Conservation (phyloP, 73 alveolate species). For the Effrenium voratum region DNA sequence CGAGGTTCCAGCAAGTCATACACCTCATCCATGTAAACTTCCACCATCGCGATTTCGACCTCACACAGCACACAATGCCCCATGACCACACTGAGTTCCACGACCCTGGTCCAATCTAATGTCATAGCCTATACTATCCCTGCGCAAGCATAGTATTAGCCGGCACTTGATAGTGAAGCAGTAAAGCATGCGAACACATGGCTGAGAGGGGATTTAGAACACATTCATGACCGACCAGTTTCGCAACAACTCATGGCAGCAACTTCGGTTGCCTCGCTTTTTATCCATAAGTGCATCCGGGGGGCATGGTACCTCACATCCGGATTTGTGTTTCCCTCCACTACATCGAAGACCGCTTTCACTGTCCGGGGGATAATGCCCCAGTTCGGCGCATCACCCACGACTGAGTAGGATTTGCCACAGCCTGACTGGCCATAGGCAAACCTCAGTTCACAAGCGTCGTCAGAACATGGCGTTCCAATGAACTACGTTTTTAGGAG, state of each 20-base stretch:
- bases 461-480: no score
- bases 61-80: conserved; percentile 23
- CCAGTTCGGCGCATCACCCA: conserved; percentile 79
- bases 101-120: no score
- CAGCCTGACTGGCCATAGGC: conserved; percentile 98
- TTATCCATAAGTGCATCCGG: conserved; percentile 85
- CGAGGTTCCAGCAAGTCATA: conserved; percentile 96
- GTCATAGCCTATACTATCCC: no score
- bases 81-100: no score
- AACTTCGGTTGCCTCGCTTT: background rate
- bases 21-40: conserved; percentile 97
- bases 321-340: conserved; percentile 37
- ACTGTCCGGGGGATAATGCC: conserved; percentile 92
- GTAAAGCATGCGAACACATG: no score
- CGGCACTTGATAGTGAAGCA: no score
- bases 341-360: conserved; percentile 48
- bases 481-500: no score
- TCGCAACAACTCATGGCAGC: no score
- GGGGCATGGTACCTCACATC: conserved; percentile 96
- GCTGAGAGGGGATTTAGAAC: no score
- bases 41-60: conserved; percentile 97
- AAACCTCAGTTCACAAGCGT: conserved; percentile 96
- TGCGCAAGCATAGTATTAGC: no score
- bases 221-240: no score
- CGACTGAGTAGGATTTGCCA: conserved; percentile 98